Evolutionary conservation across 768 basidiomycete species (phyloP).

Genomic region (Trichaptum fuscoviolaceum): DNA sequence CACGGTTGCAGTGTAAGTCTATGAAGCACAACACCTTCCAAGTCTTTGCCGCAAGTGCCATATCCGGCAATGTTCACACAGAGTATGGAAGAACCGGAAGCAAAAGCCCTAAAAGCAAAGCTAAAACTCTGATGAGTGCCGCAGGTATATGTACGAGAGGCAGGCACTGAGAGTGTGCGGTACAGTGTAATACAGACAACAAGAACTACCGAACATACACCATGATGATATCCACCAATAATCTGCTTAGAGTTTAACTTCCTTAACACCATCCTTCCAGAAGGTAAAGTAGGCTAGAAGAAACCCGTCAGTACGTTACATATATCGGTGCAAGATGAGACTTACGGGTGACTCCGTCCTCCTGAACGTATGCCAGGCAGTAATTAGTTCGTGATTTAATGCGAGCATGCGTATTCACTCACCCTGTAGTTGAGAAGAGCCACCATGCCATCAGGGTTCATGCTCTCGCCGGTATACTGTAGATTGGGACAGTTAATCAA

Average conservation of each 20-base stretch:
- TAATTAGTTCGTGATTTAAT: slow-evolving; percentile 10
- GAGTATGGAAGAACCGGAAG: neutral
- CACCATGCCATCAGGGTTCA: slow-evolving; percentile 92
- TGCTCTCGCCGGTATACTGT: slow-evolving; percentile 66
- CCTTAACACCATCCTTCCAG: slow-evolving; percentile 94
- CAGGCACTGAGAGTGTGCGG: neutral
- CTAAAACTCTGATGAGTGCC: neutral
- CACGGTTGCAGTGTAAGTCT: neutral
- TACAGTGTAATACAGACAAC: slow-evolving; percentile 2
- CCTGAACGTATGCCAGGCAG: slow-evolving; percentile 30
- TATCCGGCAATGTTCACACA: neutral
- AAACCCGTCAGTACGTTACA: slow-evolving; percentile 8
- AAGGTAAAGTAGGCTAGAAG: slow-evolving; percentile 79
- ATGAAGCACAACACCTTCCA: neutral
- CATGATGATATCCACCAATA: neutral
- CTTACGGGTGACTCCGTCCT: slow-evolving; percentile 80
- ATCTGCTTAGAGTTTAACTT: slow-evolving; percentile 53
- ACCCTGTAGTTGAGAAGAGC: slow-evolving; percentile 92
- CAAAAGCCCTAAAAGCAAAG: neutral
- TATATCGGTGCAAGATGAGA: slow-evolving; percentile 11
- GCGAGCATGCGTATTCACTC: slow-evolving; percentile 21
- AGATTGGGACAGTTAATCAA: slow-evolving; percentile 8
- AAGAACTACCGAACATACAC: slow-evolving; percentile 1
- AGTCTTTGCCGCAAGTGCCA: neutral
- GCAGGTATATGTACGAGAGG: neutral